Conservation (phyloP, 805 yeast genomes). For the Tetrapisispora namnaoensis region DNA sequence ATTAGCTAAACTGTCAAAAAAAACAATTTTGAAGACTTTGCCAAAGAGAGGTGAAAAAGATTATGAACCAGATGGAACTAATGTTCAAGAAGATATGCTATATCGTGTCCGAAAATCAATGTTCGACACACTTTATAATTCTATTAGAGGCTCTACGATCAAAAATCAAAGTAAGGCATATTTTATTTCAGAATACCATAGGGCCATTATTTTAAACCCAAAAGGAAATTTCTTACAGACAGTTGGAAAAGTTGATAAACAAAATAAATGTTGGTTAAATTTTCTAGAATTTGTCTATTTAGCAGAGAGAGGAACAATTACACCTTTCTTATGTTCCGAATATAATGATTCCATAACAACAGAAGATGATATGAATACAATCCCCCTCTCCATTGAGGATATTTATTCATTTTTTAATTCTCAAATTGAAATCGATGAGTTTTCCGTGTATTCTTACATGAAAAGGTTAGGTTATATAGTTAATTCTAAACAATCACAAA, state of each 20-base stretch:
- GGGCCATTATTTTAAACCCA: slow-evolving; percentile 38
- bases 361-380: slow-evolving; percentile 15
- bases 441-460: slow-evolving; percentile 61
- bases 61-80: slow-evolving; percentile 72
- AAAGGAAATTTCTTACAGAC: slow-evolving; percentile 67
- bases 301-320: slow-evolving; percentile 67
- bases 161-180: slow-evolving; percentile 47
- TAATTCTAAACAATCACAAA: slow-evolving; percentile 15
- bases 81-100: slow-evolving; percentile 39
- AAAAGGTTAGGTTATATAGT: slow-evolving; percentile 74
- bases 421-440: slow-evolving; percentile 40
- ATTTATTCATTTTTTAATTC: slow-evolving; percentile 43
- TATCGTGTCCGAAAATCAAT: slow-evolving; percentile 53
- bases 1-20: slow-evolving; percentile 22
- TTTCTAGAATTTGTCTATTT: slow-evolving; percentile 68
- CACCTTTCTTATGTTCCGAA: slow-evolving; percentile 27
- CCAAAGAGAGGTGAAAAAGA: slow-evolving; percentile 82
- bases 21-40: slow-evolving; percentile 11
- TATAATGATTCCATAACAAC: slow-evolving; percentile 4
- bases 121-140: slow-evolving; percentile 52
- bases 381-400: slow-evolving; percentile 50
- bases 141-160: slow-evolving; percentile 35
- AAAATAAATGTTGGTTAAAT: slow-evolving; percentile 42
- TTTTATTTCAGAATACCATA: slow-evolving; percentile 30
- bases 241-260: slow-evolving; percentile 50